These are phyloP conservation scores for Geranium rotundifolium DNA, from an alignment of 345 rosid genomes.

Conservation along the genomic window DNA sequence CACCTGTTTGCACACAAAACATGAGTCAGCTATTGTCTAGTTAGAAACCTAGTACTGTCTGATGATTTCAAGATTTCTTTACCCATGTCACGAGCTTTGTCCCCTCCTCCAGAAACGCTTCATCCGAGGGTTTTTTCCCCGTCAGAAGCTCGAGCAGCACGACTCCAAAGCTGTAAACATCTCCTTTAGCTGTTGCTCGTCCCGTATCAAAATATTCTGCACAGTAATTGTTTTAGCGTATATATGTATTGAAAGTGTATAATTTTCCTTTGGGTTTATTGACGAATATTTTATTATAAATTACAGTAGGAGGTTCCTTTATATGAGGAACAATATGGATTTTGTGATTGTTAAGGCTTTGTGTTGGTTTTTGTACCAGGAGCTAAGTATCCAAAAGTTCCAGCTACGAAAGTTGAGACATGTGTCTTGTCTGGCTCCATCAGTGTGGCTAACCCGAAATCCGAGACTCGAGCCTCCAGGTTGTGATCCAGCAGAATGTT, in stretches of 20 bases:
- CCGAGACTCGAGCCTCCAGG: constrained; percentile 77
- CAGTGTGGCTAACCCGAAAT: constrained; percentile 75
- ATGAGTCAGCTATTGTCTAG: background rate
- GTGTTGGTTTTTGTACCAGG: constrained; percentile 35
- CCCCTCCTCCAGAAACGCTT: constrained; percentile 73
- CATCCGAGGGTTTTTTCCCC: constrained; percentile 68
- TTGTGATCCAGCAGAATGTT: constrained; percentile 72
- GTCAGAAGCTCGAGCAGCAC: constrained; percentile 70
- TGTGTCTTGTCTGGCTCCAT: constrained; percentile 79
- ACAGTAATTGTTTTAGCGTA: background rate
- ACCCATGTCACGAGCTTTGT: constrained; percentile 91
- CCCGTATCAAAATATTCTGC: constrained; percentile 79
- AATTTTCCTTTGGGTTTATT: too few relatives aligned
- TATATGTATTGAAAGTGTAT: too few relatives aligned
- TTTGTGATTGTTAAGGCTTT: too few relatives aligned
- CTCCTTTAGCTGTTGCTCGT: constrained; percentile 70
- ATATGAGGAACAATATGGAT: too few relatives aligned
- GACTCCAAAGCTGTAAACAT: constrained; percentile 82
- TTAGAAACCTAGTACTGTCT: background rate
- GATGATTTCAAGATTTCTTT: constrained; percentile 5
- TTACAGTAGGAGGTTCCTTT: too few relatives aligned
- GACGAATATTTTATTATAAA: too few relatives aligned
- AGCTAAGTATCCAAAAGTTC: constrained; percentile 83
- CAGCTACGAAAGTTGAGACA: constrained; percentile 70
- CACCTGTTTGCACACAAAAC: constrained; percentile 30